phyloP scores from a whole-genome alignment of 257 asterid species.

The Solanum gracilifrons region DNA sequence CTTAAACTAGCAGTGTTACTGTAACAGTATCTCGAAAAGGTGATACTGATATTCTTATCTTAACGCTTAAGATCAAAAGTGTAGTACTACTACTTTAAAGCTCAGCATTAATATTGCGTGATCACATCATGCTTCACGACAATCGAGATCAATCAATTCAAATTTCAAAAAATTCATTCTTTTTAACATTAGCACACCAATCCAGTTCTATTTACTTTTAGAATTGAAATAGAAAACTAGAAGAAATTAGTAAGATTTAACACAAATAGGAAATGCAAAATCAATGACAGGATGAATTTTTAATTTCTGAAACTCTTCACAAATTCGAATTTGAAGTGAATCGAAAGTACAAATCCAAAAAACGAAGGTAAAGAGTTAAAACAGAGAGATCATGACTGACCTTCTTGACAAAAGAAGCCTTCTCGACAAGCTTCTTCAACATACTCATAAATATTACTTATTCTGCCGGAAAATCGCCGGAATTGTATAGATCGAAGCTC shows the following conservation, averaged over 20 bases:
- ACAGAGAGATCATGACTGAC: slow-evolving; percentile 12
- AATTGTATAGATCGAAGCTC: neutral
- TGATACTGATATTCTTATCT: neutral
- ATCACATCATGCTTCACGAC: neutral
- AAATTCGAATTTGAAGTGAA: neutral
- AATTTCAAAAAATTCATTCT: neutral
- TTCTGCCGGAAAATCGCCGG: neutral
- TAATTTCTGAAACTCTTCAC: neutral
- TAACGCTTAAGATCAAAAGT: neutral
- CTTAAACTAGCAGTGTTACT: neutral
- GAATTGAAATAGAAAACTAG: neutral
- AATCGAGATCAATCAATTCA: neutral
- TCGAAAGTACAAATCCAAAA: neutral
- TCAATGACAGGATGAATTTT: neutral
- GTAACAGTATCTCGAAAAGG: neutral
- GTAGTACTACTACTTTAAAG: neutral
- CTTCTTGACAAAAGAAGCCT: slow-evolving; percentile 75
- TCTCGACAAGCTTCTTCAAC: slow-evolving; percentile 73
- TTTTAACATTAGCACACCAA: neutral
- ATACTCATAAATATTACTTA: neutral
- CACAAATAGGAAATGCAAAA: neutral
- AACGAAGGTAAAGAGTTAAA: neutral
- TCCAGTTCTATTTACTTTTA: neutral
- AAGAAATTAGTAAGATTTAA: neutral
- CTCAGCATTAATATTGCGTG: neutral